phyloP scores from a whole-genome alignment of 768 basidiomycete genomes.

The Mycena galericulata region DNA sequence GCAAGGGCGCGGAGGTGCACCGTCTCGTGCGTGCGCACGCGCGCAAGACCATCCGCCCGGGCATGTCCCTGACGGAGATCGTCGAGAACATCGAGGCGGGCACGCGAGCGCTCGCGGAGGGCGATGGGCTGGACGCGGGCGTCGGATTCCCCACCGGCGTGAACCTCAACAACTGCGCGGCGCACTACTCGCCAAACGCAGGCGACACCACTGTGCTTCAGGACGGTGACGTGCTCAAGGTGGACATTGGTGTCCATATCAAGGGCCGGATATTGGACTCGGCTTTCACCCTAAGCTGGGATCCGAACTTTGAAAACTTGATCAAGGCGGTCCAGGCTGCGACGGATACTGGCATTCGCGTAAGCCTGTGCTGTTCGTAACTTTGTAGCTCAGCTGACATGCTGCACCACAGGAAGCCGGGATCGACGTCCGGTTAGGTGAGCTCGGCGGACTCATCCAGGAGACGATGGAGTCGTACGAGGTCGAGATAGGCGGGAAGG shows the following conservation, averaged over 20 bases:
- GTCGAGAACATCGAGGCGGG: conserved; percentile 94
- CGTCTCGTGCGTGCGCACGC: conserved; percentile 90
- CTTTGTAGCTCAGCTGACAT: background rate
- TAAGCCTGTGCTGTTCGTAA: conserved; percentile 43
- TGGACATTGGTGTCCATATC: conserved; percentile 98
- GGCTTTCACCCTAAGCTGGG: conserved; percentile 93
- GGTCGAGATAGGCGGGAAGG: conserved; percentile 90
- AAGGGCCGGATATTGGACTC: conserved; percentile 96
- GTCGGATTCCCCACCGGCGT: conserved; percentile 98
- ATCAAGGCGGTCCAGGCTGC: conserved; percentile 94
- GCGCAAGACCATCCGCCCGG: conserved; percentile 86
- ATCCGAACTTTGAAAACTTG: conserved; percentile 90
- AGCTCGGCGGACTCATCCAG: conserved; percentile 92
- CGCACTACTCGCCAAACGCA: conserved; percentile 96
- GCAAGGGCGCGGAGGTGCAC: conserved; percentile 96
- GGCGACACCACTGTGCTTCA: conserved; percentile 88
- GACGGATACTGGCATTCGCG: conserved; percentile 91
- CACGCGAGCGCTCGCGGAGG: conserved; percentile 92
- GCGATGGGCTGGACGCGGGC: conserved; percentile 85
- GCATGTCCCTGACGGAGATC: conserved; percentile 95
- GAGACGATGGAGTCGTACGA: conserved; percentile 99
- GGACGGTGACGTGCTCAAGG: conserved; percentile 91
- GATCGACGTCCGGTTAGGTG: conserved; percentile 94
- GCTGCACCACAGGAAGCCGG: conserved; percentile 81
- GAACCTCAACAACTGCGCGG: conserved; percentile 93